These are phyloP conservation scores for Wickerhamomyces xylosicus DNA, from an alignment of 805 yeast species.

Conservation along the genomic window DNA sequence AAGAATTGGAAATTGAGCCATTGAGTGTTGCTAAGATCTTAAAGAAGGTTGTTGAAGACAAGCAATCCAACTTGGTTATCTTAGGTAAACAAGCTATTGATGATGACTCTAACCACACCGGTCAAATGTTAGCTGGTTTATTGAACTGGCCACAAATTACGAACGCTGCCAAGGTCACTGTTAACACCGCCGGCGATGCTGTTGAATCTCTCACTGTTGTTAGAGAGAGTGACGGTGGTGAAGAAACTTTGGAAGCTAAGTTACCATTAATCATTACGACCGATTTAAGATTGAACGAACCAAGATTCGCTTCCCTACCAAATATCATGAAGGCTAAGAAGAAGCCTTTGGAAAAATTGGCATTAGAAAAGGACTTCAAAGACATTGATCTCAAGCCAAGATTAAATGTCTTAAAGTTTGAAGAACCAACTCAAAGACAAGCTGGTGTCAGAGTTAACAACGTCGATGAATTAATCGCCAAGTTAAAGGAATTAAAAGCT, in stretches of 20 bases:
- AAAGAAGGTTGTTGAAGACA: constrained; percentile 57
- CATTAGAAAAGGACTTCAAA: constrained; percentile 46
- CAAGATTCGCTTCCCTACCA: constrained; percentile 92
- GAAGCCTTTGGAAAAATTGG: constrained; percentile 72
- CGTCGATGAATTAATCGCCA: constrained; percentile 75
- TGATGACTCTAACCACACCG: constrained; percentile 90
- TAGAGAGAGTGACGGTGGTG: constrained; percentile 94
- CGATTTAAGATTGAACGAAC: constrained; percentile 88
- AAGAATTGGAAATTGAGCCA: constrained; percentile 72
- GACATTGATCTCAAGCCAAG: constrained; percentile 53
- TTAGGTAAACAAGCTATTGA: constrained; percentile 97
- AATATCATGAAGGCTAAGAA: constrained; percentile 98
- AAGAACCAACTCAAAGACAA: constrained; percentile 76
- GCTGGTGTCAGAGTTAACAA: constrained; percentile 73
- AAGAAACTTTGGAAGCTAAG: constrained; percentile 65
- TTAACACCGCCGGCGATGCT: constrained; percentile 35
- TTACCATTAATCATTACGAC: constrained; percentile 86
- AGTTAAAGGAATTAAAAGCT: constrained; percentile 51
- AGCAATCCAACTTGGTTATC: constrained; percentile 68
- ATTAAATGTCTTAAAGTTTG: constrained; percentile 59
- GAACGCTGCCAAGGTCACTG: constrained; percentile 76
- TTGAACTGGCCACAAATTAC: constrained; percentile 97
- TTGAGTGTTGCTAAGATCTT: constrained; percentile 82
- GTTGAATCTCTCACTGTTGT: constrained; percentile 59
- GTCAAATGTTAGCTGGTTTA: constrained; percentile 91